These are phyloP conservation scores for Eragrostis curvula DNA, from an alignment of 176 grass and related monocot genomes.

Conservation along the genomic window DNA sequence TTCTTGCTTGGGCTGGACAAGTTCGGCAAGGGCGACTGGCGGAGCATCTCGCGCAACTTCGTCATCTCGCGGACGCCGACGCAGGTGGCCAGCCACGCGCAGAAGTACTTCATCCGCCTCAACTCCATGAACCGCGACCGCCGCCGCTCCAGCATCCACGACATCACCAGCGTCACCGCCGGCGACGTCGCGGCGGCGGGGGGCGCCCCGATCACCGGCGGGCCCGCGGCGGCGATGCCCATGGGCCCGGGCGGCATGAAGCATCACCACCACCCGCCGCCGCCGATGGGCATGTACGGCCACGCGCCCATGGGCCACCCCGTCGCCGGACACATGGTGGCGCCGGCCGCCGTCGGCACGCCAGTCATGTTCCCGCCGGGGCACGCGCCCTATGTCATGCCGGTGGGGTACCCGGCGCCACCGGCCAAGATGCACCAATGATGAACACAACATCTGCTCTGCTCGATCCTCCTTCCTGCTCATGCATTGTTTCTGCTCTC, in stretches of 20 bases:
- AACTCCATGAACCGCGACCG: conserved; percentile 95
- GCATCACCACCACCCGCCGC: conserved; percentile 50
- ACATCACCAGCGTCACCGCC: conserved; percentile 78
- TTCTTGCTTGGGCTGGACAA: conserved; percentile 92
- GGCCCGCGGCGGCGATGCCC: not conserved
- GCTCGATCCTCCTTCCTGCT: not conserved
- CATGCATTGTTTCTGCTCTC: not conserved
- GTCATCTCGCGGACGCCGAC: conserved; percentile 94
- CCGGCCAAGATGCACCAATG: conserved; percentile 74
- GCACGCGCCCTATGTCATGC: conserved; percentile 78
- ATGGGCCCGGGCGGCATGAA: conserved; percentile 44
- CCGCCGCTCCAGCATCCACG: conserved; percentile 93
- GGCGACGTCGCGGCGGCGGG: conserved; percentile 50
- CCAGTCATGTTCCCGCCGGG: conserved; percentile 91
- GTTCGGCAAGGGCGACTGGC: conserved; percentile 98
- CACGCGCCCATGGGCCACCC: conserved; percentile 82
- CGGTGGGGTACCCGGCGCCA: conserved; percentile 78
- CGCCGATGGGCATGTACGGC: conserved; percentile 62
- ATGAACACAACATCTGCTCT: conserved; percentile 3
- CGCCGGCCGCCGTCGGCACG: conserved; percentile 74
- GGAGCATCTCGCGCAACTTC: conserved; percentile 98
- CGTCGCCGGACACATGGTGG: conserved; percentile 60
- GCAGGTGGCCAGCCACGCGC: conserved; percentile 96
- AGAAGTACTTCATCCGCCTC: conserved; percentile 97
- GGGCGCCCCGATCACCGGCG: conserved; percentile 48